Base-by-base conservation (phyloP, 2,329 filamentous ascomycete genomes). In the Celoporthe dispersa region DNA sequence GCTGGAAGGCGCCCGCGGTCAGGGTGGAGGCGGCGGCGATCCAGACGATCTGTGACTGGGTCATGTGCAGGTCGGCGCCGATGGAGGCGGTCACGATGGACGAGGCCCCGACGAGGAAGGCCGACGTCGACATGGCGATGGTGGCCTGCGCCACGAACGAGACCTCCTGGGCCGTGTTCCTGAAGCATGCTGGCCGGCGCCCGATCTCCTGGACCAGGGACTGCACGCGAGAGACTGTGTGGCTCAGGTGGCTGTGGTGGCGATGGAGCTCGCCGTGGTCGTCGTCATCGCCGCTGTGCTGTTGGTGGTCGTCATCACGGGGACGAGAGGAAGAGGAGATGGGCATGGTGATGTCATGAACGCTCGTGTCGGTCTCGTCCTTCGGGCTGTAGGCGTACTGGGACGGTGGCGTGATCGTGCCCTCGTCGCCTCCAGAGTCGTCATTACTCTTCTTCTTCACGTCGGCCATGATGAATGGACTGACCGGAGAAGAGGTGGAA, bases 141-240 rank as follows among this genome's bases (percentile, higher is more conserved):
- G 90, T 92, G 12, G 89, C 87, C 53, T 89, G 90, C 25, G 90
- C 77, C 22, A 92, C 87, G 75, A 92, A 92, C 2, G 90, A 79
- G 51, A 88, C 82, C 80, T 92, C 90, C 74, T 91, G 87, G 1
- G 87, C 68, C 0, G 88, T 90, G 57, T 83, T 89, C 57, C 79
- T 84, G 82, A 92, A 92, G 79, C 87, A 90, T 74, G 79, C 82
- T 39, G 88, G 88, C 11, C 88, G 82, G 48, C 73, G 73, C 22
- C 79, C 80, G 60, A 79, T 74, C 66, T 74, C 37, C 68, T 74
- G 71, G 71, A 72, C 73, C 70, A 74, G 72, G 19, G 60, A 67
- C 33, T 64, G 67, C 28, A 63, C 59, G 48, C 53, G 31, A 5
- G 67, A 71, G 37, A 69, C 19, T 9, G 53, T 35, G 14, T n/a